Base-by-base conservation (phyloP, 164 flowering plant genomes). In the Magnolia kwangsiensis region DNA sequence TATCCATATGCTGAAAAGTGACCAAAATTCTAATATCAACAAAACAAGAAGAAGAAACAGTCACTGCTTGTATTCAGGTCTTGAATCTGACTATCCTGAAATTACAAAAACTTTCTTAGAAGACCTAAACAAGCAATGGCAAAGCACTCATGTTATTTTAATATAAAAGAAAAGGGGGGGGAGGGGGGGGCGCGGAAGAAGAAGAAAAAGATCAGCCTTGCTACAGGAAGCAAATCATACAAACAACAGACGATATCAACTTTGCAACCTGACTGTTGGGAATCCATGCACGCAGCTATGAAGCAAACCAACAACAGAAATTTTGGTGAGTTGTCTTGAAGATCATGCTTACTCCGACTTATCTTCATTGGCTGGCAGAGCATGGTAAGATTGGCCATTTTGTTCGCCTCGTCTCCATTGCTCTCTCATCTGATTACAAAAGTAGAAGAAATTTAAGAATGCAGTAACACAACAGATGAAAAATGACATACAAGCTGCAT, bases 401-500 rank as follows among this genome's bases (percentile, higher is more conserved):
- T 84, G 80, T 70, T 75, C 68, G 4, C 74, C 79, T 51, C 59
- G 73, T 76, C 76, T 63, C 68, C 51, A 58, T 49, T 80, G 82
- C 74, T 82, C 89, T 77, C 72, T 84, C 85, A 88, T 50, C 90
- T 88, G 78, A n/a, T 51, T 51, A 73, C n/a, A n/a, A 69, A 50
- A 61, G 19, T 0, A 72, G 7, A 24, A 29, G 18, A 61, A 76
- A 37, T 29, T 20, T 14, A 21, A 21, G 51, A 70, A 71, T 21
- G 21, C 16, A 67, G 50, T 50, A 4, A 20, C 29, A 13, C 45
- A 29, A 31, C 13, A 50, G 31, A 10, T 20, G 8, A 4, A 19
- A 51, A n/a, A 51, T 19, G 18, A 70, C 64, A 74, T 16, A n/a
- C 67, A 16, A 70, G n/a, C 51, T 27, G 4, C 73, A 23, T 2